phyloP scores from a whole-genome alignment of 352 stramenopile genomes.

The Phytophthora sansomeana region DNA sequence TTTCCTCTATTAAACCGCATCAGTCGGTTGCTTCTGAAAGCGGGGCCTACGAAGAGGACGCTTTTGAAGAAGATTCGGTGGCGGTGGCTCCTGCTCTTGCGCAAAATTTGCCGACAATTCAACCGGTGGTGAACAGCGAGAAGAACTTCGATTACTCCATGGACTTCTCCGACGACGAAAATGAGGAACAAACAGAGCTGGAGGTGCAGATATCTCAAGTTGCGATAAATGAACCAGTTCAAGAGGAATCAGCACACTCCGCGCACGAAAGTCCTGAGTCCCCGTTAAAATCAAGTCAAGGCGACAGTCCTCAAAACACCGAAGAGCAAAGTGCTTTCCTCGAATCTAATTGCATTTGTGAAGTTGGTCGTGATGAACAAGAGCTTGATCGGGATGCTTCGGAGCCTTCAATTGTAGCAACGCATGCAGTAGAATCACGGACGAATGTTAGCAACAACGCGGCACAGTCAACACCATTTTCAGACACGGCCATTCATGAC shows the following conservation, averaged over 20 bases:
- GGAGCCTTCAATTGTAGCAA: background rate
- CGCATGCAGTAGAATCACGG: background rate
- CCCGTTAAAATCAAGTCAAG: slow-evolving; percentile 7
- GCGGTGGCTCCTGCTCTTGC: background rate
- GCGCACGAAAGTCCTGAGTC: slow-evolving; percentile 6
- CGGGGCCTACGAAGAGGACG: slow-evolving; percentile 57
- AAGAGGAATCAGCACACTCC: background rate
- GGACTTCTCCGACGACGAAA: slow-evolving; percentile 70
- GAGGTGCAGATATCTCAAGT: background rate
- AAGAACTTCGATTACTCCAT: slow-evolving; percentile 76
- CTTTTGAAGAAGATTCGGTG: slow-evolving; percentile 55
- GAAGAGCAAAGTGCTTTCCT: slow-evolving; percentile 43
- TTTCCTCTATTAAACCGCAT: background rate
- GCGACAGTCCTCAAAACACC: slow-evolving; percentile 20
- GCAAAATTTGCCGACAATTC: background rate
- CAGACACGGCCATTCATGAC: background rate
- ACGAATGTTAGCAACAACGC: background rate
- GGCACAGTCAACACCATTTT: background rate
- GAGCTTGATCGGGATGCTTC: background rate
- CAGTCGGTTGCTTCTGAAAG: slow-evolving; percentile 46
- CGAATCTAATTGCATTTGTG: slow-evolving; percentile 26
- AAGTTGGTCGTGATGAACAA: background rate
- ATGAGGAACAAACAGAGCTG: background rate
- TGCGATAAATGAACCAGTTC: slow-evolving; percentile 5
- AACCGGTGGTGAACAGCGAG: slow-evolving; percentile 24